Percentiles rank a stretch among this genome's conserved stretches.
These are phyloP conservation scores for Suillus brevipes DNA, from an alignment of 768 basidiomycete genomes.

Conservation along the genomic window DNA sequence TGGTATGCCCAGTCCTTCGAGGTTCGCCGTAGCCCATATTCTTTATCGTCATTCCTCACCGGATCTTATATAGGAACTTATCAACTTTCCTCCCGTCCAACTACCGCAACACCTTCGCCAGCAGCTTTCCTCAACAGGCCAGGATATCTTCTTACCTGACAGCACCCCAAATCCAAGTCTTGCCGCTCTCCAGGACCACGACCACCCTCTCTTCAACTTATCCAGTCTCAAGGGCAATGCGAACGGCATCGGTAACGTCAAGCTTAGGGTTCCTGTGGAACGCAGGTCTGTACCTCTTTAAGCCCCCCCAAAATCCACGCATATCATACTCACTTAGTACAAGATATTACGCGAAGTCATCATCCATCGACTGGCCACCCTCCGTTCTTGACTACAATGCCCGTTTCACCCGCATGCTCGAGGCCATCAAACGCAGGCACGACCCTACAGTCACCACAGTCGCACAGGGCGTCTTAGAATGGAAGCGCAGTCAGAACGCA, in stretches of 20 bases:
- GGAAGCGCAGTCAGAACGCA: constrained; percentile 77
- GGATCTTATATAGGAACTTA: constrained; percentile 66
- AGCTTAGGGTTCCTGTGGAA: constrained; percentile 81
- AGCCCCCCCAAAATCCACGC: constrained; percentile 2
- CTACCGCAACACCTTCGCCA: constrained; percentile 69
- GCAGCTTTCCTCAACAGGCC: constrained; percentile 47
- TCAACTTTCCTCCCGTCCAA: constrained; percentile 78
- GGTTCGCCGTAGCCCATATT: constrained; percentile 50
- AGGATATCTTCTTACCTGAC: constrained; percentile 57
- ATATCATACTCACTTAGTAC: constrained; percentile 5
- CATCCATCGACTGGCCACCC: constrained; percentile 78
- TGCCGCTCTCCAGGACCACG: constrained; percentile 19
- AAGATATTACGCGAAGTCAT: constrained; percentile 85
- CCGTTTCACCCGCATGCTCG: constrained; percentile 82
- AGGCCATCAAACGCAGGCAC: constrained; percentile 90
- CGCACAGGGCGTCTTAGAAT: constrained; percentile 94
- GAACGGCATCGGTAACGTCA: constrained; percentile 45
- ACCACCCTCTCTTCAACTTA: constrained; percentile 17
- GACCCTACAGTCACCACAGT: constrained; percentile 98
- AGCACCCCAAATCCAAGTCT: constrained; percentile 81
- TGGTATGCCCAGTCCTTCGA: constrained; percentile 99
- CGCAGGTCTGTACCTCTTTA: constrained; percentile 54
- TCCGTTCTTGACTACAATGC: constrained; percentile 93
- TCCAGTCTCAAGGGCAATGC: constrained; percentile 31
- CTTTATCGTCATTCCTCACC: constrained; percentile 10